Evolutionary conservation across 768 basidiomycete species (phyloP).

Genomic region (Galerina marginata): DNA sequence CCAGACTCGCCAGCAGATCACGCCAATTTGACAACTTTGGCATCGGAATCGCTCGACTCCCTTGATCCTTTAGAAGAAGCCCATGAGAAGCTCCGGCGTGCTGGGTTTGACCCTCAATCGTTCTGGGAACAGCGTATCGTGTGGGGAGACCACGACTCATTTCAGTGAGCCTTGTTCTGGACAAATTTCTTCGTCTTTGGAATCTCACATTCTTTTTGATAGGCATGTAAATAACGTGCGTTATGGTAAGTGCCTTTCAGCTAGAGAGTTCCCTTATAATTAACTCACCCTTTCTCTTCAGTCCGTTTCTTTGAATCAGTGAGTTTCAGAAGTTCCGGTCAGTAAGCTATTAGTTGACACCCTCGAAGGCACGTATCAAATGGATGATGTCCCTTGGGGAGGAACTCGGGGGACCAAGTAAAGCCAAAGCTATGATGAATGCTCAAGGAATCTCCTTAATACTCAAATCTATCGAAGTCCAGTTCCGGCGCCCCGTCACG

Average conservation of each 20-base stretch:
- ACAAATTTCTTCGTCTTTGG: neutral
- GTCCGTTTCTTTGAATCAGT: slow-evolving; percentile 77
- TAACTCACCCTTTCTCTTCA: slow-evolving; percentile 25
- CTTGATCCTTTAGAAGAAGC: slow-evolving; percentile 43
- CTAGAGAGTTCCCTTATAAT: slow-evolving; percentile 4
- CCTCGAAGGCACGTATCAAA: slow-evolving; percentile 63
- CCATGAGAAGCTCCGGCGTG: slow-evolving; percentile 41
- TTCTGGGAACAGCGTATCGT: slow-evolving; percentile 80
- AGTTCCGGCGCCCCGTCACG: slow-evolving; percentile 73
- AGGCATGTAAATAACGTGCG: slow-evolving; percentile 84
- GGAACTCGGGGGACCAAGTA: slow-evolving; percentile 62
- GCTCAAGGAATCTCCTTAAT: slow-evolving; percentile 75
- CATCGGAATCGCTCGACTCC: slow-evolving; percentile 8
- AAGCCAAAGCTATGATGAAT: slow-evolving; percentile 60
- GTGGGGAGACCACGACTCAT: slow-evolving; percentile 83
- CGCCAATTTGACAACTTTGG: slow-evolving; percentile 18
- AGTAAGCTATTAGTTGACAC: neutral
- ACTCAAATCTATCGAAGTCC: slow-evolving; percentile 70
- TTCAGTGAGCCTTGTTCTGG: slow-evolving; percentile 57
- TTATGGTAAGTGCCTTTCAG: slow-evolving; percentile 53
- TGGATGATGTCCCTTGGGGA: slow-evolving; percentile 67
- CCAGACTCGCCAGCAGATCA: slow-evolving; percentile 49
- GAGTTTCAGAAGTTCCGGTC: slow-evolving; percentile 21
- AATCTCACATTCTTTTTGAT: neutral
- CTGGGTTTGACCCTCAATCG: slow-evolving; percentile 65